Evolutionary conservation across 345 rosid genomes (phyloP).

Genomic region (Eucalyptus paniculata): DNA sequence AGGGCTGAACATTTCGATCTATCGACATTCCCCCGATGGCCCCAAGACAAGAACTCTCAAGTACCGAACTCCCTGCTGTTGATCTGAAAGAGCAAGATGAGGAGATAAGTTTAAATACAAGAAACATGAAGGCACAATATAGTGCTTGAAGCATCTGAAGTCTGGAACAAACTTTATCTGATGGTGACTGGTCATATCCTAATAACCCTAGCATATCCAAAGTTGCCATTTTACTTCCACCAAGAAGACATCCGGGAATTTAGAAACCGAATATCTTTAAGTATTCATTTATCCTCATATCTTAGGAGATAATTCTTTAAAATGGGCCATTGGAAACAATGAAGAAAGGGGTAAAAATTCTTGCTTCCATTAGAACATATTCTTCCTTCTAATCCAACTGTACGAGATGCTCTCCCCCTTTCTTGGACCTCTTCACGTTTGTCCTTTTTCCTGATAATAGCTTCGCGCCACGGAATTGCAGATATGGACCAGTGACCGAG

Average conservation of each 20-base stretch:
- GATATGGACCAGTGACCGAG: neutral
- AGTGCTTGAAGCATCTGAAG: neutral
- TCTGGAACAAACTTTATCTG: neutral
- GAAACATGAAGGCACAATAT: neutral
- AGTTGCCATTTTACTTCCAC: neutral
- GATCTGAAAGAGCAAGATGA: constrained; percentile 22
- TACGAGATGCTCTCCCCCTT: neutral
- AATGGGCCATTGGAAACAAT: neutral
- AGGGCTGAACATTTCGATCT: constrained; percentile 30
- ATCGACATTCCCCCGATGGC: constrained; percentile 21
- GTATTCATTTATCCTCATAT: neutral
- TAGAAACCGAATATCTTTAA: neutral
- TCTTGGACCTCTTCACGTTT: neutral
- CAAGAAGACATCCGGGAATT: neutral
- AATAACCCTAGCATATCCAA: neutral
- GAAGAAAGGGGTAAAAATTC: neutral
- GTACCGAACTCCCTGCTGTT: constrained; percentile 21
- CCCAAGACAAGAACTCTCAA: constrained; percentile 28
- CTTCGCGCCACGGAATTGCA: neutral
- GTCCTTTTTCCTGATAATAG: neutral
- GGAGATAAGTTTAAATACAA: neutral
- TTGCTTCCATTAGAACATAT: neutral
- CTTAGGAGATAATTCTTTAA: neutral
- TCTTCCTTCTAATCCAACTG: neutral
- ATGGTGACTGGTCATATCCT: neutral